Percentiles rank a stretch among this genome's conserved stretches.
phyloP scores from a whole-genome alignment of 163 green algal species.

The Volvox carteri region DNA sequence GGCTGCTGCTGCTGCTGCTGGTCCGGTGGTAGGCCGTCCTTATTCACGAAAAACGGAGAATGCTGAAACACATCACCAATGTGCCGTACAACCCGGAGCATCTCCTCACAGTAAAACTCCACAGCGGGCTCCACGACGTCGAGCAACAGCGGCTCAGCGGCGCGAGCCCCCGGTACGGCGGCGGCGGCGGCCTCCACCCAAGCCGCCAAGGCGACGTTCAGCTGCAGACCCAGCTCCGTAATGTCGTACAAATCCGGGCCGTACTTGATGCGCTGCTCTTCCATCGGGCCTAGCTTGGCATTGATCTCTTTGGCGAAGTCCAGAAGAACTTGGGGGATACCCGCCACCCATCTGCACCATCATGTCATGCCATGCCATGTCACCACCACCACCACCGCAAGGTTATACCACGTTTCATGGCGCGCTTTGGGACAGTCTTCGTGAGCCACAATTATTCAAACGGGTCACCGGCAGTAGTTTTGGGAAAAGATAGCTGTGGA shows the following conservation, averaged over 20 bases:
- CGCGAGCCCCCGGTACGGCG: neutral
- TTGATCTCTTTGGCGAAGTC: slow-evolving; percentile 76
- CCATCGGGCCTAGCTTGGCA: slow-evolving; percentile 71
- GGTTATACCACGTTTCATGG: no score
- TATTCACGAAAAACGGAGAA: slow-evolving; percentile 54
- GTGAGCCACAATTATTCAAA: no score
- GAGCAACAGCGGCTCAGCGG: neutral
- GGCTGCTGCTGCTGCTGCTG: neutral
- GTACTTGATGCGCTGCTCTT: slow-evolving; percentile 70
- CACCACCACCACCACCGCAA: no score
- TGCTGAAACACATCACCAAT: slow-evolving; percentile 56
- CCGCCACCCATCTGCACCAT: slow-evolving; percentile 59
- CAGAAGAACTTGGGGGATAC: slow-evolving; percentile 69
- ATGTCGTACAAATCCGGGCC: slow-evolving; percentile 60
- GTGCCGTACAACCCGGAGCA: slow-evolving; percentile 42
- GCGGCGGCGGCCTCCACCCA: slow-evolving; percentile 33
- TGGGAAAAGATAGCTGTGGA: no score
- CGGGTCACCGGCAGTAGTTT: no score
- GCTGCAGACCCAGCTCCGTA: slow-evolving; percentile 46
- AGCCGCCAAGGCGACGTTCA: slow-evolving; percentile 45
- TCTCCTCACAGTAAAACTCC: slow-evolving; percentile 58
- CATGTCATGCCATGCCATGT: no score
- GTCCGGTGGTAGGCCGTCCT: slow-evolving; percentile 47
- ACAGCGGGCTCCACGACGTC: slow-evolving; percentile 45
- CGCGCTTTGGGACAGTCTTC: no score